Evolutionary conservation across 2,329 filamentous ascomycete genomes (phyloP), one percentile per base, ranked within the genome.

Genomic region (Venturia nashicola): DNA sequence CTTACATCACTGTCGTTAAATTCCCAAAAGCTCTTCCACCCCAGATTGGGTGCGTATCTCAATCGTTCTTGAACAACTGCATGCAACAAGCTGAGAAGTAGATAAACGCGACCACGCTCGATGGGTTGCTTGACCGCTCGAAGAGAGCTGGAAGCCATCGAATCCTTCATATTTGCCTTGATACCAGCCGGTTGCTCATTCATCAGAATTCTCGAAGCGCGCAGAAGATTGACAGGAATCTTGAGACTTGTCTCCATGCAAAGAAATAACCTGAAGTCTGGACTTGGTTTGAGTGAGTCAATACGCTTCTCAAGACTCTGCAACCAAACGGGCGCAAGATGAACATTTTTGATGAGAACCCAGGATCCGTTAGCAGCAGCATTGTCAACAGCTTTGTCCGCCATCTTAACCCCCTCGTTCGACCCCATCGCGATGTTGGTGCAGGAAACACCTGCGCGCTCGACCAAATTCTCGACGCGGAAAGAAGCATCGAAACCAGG

Each of bases 1-100:
- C 90, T 89, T 84, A 95, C 90, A 77, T 99, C 94, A 70, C 92
- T 96, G 76, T 99, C 95, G 73, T 99, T 99, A 76, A 99, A 99
- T 76, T 99, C 95, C 94, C 95, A 99, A 82, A 97, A 96, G 63
- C 91, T 91, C 79, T 96, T 97, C 94, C 94, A 99, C 66, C 94
- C 94, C 64, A 99, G 80, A 65, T 83, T 93, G 0, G 94, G 95
- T 32, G 93, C 92, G 74, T 99, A 99, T 67, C 94, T 88, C 67
- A 99, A 80, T 69, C 95, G 83, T 76, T 99, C 94, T 75, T 99
- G 94, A 12, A 97, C 86, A 44, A 99, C 92, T 7, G 94, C 95
- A 73, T 99, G 94, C 70, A 99, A 74, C 83, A 99, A 97, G 3
- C 89, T 94, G 44, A 99, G 82, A 60, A 99, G 80, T 59, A 99